Evolutionary conservation across 2,329 filamentous ascomycete species (phyloP).

Genomic region (Hortaea sp.): DNA sequence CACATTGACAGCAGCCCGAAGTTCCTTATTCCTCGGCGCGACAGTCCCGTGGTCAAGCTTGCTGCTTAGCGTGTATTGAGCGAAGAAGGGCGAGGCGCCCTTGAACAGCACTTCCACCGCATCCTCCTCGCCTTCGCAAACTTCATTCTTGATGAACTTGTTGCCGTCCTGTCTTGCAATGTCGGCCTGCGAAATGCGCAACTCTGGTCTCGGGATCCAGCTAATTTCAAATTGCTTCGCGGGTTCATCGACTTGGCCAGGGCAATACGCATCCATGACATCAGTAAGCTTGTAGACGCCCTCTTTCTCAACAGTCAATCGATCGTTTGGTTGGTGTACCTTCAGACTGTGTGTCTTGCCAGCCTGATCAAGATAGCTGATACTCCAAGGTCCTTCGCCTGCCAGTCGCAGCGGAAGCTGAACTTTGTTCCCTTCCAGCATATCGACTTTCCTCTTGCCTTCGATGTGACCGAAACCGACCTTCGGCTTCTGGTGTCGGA

Average conservation of each 20-base stretch:
- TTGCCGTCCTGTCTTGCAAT: constrained; percentile 45
- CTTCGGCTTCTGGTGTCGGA: constrained; percentile 79
- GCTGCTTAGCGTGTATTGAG: constrained; percentile 71
- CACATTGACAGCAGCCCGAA: constrained; percentile 67
- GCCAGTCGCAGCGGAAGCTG: constrained; percentile 70
- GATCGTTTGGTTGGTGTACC: constrained; percentile 25
- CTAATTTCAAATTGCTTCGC: constrained; percentile 68
- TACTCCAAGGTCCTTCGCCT: constrained; percentile 73
- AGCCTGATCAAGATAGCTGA: constrained; percentile 53
- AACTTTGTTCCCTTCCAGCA: constrained; percentile 65
- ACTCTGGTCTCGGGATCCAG: constrained; percentile 73
- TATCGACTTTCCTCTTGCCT: constrained; percentile 62
- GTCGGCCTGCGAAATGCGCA: constrained; percentile 52
- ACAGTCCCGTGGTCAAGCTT: constrained; percentile 57
- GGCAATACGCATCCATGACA: constrained; percentile 70
- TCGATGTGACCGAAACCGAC: constrained; percentile 79
- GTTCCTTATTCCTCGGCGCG: constrained; percentile 53
- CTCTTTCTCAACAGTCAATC: constrained; percentile 16
- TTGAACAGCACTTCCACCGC: constrained; percentile 70
- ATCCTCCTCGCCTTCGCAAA: constrained; percentile 93
- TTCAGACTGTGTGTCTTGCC: constrained; percentile 29
- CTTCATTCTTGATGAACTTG: constrained; percentile 62
- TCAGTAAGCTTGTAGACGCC: constrained; percentile 74
- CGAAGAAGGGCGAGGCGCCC: constrained; percentile 69
- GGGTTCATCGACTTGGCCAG: constrained; percentile 64